Base-by-base conservation (phyloP, 306 rosid species). In the Trichosanthes cucumerina region DNA sequence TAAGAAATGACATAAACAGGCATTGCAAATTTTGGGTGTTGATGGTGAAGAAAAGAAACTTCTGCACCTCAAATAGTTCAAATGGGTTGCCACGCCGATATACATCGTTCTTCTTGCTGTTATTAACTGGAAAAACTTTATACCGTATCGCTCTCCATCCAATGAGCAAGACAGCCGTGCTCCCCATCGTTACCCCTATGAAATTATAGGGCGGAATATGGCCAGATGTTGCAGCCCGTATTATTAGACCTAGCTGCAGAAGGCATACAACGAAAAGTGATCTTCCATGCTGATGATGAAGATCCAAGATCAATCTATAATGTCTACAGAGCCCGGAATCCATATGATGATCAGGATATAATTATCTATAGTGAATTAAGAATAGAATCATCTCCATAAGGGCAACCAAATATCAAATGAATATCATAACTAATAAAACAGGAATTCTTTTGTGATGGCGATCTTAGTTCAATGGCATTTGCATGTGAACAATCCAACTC, bases 21-120 rank as follows among this genome's bases (percentile, higher is more conserved):
- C 7, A n/a, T 21, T 34, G 33, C 6, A 53, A 19, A 53, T 2
- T 76, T 43, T 24, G 24, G 10, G 41, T n/a, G 26, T 60, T 62
- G 19, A 60, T 58, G 9, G 24, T 2, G 52, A 60, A 75, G 47
- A 81, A 49, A 60, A 75, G 47, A 81, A 49, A 36, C 6, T 36
- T 47, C 7, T 21, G 10, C 86, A 95, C 99, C 99, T 91, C 97
- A 84, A 92, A 92, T 77, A 95, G 87, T 85, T 95, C 99, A 78
- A 92, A 92, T 46, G 96, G 93, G 81, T 80, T 95, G 41, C 99
- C 99, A 1, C 83, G 91, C 46, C 97, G 99, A 84, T 92, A 95
- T 19, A 79, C 87, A 69, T 95, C 97, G 6, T 78, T 88, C 86
- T 88, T 91, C 87, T 91, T 95, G 79, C 81, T 78, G 78, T 80